These are phyloP conservation scores for Cynara cardunculus DNA, from an alignment of 129 eudicot species.

Conservation along the genomic window DNA sequence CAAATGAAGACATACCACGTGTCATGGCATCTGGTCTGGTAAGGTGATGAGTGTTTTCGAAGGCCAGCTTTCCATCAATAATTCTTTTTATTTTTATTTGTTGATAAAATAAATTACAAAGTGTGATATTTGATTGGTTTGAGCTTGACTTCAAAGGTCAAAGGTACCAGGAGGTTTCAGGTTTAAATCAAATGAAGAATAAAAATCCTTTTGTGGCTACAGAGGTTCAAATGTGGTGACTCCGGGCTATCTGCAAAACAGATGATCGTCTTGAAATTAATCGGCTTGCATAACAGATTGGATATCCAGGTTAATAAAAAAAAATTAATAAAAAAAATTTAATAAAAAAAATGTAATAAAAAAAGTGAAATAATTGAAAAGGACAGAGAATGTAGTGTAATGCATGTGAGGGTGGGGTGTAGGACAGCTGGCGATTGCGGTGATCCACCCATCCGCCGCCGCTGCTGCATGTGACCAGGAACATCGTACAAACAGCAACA, in stretches of 20 bases:
- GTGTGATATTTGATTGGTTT: too few relatives aligned
- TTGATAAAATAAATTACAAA: neutral
- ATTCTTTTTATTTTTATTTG: neutral
- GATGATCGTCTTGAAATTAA: too few relatives aligned
- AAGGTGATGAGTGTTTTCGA: neutral
- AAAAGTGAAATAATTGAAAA: neutral
- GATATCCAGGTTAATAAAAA: too few relatives aligned
- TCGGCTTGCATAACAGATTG: too few relatives aligned
- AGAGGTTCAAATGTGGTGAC: too few relatives aligned
- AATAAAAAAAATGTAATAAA: neutral
- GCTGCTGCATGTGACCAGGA: slow-evolving; percentile 6
- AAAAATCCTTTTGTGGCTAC: too few relatives aligned
- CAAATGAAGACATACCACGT: neutral
- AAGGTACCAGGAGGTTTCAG: too few relatives aligned
- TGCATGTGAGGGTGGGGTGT: slow-evolving; percentile 19
- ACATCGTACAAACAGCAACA: neutral
- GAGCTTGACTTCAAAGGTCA: too few relatives aligned
- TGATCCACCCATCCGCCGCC: slow-evolving; percentile 1
- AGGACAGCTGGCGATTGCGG: neutral
- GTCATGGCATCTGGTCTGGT: too few relatives aligned
- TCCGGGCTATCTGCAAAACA: too few relatives aligned
- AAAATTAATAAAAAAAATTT: neutral
- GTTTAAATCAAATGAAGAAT: too few relatives aligned
- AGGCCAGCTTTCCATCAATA: neutral
- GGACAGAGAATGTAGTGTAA: slow-evolving; percentile 14